A percentile compares a stretch with the other conserved stretches of the same genome.
These are phyloP conservation scores for Candolleomyces eurysporus DNA, from an alignment of 768 basidiomycete species.

Conservation along the genomic window DNA sequence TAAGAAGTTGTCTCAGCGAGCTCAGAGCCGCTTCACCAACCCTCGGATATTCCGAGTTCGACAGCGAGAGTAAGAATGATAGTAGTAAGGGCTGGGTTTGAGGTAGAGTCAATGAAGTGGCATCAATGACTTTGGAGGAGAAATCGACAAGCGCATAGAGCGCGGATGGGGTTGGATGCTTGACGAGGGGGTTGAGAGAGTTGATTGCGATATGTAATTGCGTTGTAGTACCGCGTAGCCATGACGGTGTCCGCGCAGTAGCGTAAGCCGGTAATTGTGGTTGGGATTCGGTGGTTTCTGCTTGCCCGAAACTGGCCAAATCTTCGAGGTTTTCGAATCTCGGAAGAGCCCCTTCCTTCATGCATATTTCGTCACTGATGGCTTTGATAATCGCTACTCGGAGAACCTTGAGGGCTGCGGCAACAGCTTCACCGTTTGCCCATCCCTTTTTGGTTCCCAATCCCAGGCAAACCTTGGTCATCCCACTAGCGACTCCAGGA, in stretches of 20 bases:
- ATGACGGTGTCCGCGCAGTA: constrained; percentile 65
- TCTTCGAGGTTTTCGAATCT: constrained; percentile 63
- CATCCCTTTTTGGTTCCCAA: constrained; percentile 55
- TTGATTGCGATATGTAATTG: constrained; percentile 85
- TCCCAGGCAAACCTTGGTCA: constrained; percentile 70
- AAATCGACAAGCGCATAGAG: constrained; percentile 56
- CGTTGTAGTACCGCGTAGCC: constrained; percentile 79
- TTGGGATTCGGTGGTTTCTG: constrained; percentile 11
- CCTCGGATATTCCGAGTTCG: constrained; percentile 52
- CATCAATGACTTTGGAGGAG: constrained; percentile 50
- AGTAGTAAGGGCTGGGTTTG: constrained; percentile 66
- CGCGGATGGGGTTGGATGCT: constrained; percentile 70
- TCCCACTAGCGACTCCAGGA: constrained; percentile 79
- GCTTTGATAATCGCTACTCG: constrained; percentile 50
- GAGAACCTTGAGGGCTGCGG: constrained; percentile 57
- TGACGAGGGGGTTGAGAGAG: constrained; percentile 63
- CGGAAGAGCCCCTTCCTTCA: constrained; percentile 55
- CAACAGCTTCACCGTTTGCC: constrained; percentile 70
- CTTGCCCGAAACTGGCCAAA: constrained; percentile 37
- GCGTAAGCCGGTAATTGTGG: constrained; percentile 29
- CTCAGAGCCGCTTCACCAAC: constrained; percentile 49
- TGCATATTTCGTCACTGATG: constrained; percentile 68
- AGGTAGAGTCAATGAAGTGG: constrained; percentile 62
- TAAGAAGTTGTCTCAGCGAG: constrained; percentile 48
- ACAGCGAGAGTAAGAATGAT: constrained; percentile 71